Evolutionary conservation across 495 filamentous ascomycete species (phyloP), one percentile per base, ranked within the genome.

Genomic region (Penicillium canariense): DNA sequence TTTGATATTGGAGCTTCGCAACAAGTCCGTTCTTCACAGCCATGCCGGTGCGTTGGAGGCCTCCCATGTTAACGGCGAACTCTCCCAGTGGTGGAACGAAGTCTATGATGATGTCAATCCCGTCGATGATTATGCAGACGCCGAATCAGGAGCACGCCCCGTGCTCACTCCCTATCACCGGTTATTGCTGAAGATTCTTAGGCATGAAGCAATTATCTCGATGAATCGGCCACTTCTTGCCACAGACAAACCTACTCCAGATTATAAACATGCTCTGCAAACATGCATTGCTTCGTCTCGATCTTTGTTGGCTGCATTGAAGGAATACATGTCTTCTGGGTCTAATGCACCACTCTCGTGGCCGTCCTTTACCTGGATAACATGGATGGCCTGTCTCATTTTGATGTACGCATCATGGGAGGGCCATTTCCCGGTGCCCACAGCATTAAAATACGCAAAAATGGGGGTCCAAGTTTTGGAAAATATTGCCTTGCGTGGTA

Each of bases 381-480:
- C 76, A 10, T 79, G 76, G 76, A 78, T 79, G 75, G 71, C 73
- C 25, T 74, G 69, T 49, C 60, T 79, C n/a, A 68, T 79, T 38
- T 32, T 79, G 48, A 66, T 79, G 50, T 76, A 73, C 52, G 73
- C 73, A n/a, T 70, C 71, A 4, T 74, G 69, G 66, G 68, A 73
- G 47, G 68, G 67, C 5, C 62, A 75, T 22, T 60, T 77, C 23
- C 52, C 69, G 2, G 35, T 59, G 0, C n/a, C 58, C 0, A 65
- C 61, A 5, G 73, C 73, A 11, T 54, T 58, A 23, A 69, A 71
- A 52, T 74, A 74, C 39, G 68, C 71, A 10, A 56, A 55, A 45
- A 69, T 63, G 35, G 71, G 66, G 0, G 59, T 74, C 2, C 48
- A 48, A 6, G 62, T 77, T 17, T 62, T 75, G 38, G 56, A 71